phyloP scores from a whole-genome alignment of 139 green algal species.

The Edaphochlamys debaryana region DNA sequence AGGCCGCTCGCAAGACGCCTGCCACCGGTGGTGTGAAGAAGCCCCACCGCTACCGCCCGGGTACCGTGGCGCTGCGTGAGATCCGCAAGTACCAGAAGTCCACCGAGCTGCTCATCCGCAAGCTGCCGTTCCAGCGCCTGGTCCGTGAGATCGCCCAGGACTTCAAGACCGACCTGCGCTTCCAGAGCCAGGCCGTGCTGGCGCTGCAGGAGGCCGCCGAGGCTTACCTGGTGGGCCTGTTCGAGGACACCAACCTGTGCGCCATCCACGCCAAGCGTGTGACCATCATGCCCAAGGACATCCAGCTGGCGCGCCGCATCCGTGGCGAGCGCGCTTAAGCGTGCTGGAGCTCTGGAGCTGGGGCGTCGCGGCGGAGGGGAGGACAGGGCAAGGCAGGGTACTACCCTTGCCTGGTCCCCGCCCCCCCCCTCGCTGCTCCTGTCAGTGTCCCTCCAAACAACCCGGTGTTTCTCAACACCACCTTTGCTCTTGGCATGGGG shows the following conservation, averaged over 20 bases:
- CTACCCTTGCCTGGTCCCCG: neutral
- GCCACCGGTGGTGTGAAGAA: constrained; percentile 89
- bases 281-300: constrained; percentile 98
- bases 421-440: neutral
- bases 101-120: no score
- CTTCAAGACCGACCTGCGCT: constrained; percentile 98
- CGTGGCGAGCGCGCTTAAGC: constrained; percentile 45
- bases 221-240: no score
- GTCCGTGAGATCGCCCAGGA: constrained; percentile 97
- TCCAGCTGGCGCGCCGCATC: constrained; percentile 91
- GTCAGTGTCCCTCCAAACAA: neutral
- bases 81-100: no score
- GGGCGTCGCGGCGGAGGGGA: no score
- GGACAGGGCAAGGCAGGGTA: no score
- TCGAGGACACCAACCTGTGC: no score
- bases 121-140: constrained; percentile 94
- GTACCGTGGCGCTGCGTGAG: no score
- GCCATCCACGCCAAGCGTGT: no score
- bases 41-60: no score
- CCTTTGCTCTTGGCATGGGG: no score
- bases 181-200: constrained; percentile 99
- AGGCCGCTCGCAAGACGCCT: constrained; percentile 89
- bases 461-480: neutral
- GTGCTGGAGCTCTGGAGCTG: neutral
- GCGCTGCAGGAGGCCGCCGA: no score